Conservation (phyloP, 2,329 filamentous ascomycete genomes). For the Grosmannia huntii region DNA sequence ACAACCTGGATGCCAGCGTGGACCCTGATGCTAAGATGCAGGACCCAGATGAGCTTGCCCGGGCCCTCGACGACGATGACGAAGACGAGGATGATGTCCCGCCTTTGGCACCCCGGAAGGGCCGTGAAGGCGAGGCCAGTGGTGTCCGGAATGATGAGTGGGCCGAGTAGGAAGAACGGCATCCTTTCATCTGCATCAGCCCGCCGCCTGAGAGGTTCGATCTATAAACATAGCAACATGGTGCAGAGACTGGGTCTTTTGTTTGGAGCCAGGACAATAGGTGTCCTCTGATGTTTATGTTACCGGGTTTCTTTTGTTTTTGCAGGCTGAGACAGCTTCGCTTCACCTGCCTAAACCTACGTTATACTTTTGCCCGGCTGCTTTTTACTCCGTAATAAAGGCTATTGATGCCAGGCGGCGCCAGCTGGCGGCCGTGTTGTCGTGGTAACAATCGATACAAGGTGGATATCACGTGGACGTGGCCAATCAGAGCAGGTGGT, state of each 20-base stretch:
- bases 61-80: conserved; percentile 37
- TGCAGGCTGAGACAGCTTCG: not conserved
- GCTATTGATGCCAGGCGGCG: not conserved
- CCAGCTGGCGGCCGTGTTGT: conserved; percentile 3
- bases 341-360: not conserved
- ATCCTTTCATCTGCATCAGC: not conserved
- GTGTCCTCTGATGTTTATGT: not conserved
- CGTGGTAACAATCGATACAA: conserved; percentile 10
- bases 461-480: not conserved
- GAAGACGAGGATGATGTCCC: conserved; percentile 34
- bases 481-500: conserved; percentile 4
- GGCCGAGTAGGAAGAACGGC: conserved; percentile 5
- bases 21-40: conserved; percentile 55
- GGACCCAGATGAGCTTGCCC: conserved; percentile 52
- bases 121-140: not conserved
- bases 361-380: not conserved
- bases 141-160: conserved; percentile 15
- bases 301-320: not conserved
- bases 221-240: not conserved
- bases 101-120: conserved; percentile 2
- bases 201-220: not conserved
- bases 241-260: not conserved
- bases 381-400: no score
- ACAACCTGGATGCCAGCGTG: conserved; percentile 31
- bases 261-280: not conserved